Evolutionary conservation across 768 basidiomycete species (phyloP), one percentile per base, ranked within the genome.

Genomic region (Leucogyrophana mollusca): DNA sequence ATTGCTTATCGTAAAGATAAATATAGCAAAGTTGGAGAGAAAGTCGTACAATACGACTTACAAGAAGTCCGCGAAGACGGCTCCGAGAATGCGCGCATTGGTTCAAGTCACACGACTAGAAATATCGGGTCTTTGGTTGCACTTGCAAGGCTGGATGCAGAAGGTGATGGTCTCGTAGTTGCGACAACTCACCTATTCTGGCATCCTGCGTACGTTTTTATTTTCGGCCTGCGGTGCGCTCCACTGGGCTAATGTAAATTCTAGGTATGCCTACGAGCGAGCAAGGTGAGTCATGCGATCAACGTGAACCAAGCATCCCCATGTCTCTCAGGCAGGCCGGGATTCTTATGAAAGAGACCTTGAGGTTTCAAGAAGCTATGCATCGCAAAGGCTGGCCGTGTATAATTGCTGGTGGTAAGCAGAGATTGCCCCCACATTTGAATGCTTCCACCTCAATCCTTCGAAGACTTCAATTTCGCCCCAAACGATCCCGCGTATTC

Each of bases 151-250:
- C 61, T 68, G 5, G 66, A 64, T 8, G 55, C 71, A 13, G 56
- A 67, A 21, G 43, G 58, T 6, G 66, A 71, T 32, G 90, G 93
- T 4, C 64, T 91, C 25, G 68, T 95, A 33, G 69, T 94, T 11
- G 90, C 82, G 3, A 96, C 94, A 1, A 94, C 94, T 0, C 94
- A 97, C 69, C 71, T 95, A 18, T 97, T 96, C 65, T 97, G 94
- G 94, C 93, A 95, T 66, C 93, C 93, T 4, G 78, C 76, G 83
- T 92, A 66, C 47, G 78, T 70, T 22, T 17, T 30, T 45, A n/a
- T 20, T 34, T 17, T 24, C 7, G 20, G n/a, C 22, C 6, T 9
- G 40, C 56, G 21, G 56, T n/a, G 13, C 23, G 20, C 16, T 14
- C 40, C 38, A 11, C 2, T 27, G 18, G 38, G 11, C 17, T n/a